Evolutionary conservation across 1,139 yeast genomes (phyloP), one percentile per base, ranked within the genome.

Genomic region (Candida sp.): DNA sequence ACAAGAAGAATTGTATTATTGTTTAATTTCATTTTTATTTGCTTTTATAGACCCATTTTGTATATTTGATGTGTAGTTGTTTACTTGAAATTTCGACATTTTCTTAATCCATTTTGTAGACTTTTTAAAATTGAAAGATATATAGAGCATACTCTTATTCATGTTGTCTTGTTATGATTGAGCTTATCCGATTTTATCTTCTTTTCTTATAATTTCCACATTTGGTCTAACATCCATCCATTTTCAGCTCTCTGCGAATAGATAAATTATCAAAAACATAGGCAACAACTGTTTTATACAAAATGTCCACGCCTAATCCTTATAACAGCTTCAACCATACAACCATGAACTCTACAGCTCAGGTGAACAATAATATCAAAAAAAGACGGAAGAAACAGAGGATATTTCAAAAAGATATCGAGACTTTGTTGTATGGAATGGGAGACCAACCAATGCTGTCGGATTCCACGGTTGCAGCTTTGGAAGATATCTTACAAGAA

Each of bases 361-460:
- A 54, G 9, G 43, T 51, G 21, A 40, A 43, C 19, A 46, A 44
- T n/a, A 46, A 44, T 38, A 44, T 44, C n/a, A 48, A 45, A 42
- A 43, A 45, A 43, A 56, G 68, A 47, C 63, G 70, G 44, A 60
- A 66, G 50, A 67, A 64, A 44, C 63, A 76, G 57, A 56, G 63
- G 36, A 64, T 81, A 19, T 84, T 84, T 63, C 69, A 82, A 25
- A 79, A 75, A 41, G 90, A 84, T 54, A 82, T 87, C 27, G 86
- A 85, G 52, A 81, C 89, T 8, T 67, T 91, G 39, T 68, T 91
- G 46, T 91, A 82, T 57, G 91, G 97, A 0, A 82, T 84, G 59
- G 98, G 98, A 1, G 98, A 91, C 58, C 87, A 84, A 1, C 79
- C 86, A 2, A 81, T 83, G 38, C 95, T 96, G 2, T 73, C 82